A percentile compares a stretch with the other conserved stretches of the same genome.
phyloP scores from a whole-genome alignment of 345 rosid genomes.

The Dipteronia sinensis region DNA sequence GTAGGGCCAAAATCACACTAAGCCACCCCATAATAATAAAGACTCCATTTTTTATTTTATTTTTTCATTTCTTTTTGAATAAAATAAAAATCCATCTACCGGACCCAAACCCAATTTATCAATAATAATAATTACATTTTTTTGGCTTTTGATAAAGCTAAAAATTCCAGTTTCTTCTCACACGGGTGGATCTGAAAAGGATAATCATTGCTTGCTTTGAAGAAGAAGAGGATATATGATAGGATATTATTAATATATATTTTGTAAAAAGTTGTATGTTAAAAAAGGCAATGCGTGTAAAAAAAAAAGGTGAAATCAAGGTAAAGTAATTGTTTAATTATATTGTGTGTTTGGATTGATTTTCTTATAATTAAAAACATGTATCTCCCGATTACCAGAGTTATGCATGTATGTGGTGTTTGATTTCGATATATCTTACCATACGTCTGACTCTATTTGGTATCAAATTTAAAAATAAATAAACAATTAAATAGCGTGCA shows the following conservation, averaged over 20 bases:
- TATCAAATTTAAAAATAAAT: no score
- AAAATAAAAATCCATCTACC: conserved; percentile 9
- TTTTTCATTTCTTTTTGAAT: not conserved
- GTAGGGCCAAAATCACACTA: conserved; percentile 43
- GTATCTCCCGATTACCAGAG: no score
- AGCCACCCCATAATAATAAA: conserved; percentile 28
- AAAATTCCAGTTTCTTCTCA: not conserved
- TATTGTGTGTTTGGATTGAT: not conserved
- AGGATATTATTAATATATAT: no score
- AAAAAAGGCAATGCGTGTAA: not conserved
- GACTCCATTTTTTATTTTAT: not conserved
- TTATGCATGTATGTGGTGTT: no score
- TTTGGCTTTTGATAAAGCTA: not conserved
- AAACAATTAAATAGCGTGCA: no score
- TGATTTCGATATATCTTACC: no score
- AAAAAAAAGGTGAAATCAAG: conserved; percentile 3
- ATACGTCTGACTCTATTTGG: no score
- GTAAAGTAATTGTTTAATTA: conserved; percentile 7
- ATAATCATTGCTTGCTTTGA: conserved; percentile 12
- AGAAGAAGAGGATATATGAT: not conserved
- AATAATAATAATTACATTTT: not conserved
- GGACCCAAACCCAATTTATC: conserved; percentile 12
- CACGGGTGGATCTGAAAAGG: conserved; percentile 29
- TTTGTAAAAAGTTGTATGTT: not conserved
- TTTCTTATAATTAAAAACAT: no score